These are phyloP conservation scores for Aspergillus olivimuriae DNA, from an alignment of 495 filamentous ascomycete species.

Conservation along the genomic window DNA sequence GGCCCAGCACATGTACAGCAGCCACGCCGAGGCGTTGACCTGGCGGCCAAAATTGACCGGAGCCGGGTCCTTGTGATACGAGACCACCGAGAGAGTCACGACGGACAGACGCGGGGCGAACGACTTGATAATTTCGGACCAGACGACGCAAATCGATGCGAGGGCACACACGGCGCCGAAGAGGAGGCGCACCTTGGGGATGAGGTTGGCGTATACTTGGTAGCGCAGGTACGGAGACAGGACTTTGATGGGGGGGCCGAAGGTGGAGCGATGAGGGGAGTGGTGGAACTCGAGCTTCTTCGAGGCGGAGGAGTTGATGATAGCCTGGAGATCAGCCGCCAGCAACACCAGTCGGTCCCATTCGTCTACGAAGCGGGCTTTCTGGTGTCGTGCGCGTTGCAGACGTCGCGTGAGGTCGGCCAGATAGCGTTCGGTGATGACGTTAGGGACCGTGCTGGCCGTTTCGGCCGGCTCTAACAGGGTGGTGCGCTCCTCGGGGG, in stretches of 20 bases:
- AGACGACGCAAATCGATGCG: constrained; percentile 77
- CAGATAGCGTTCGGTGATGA: constrained; percentile 89
- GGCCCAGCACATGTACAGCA: constrained; percentile 86
- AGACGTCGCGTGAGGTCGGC: constrained; percentile 81
- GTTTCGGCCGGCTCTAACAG: constrained; percentile 31
- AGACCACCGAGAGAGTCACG: constrained; percentile 78
- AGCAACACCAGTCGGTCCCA: constrained; percentile 75
- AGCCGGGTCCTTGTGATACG: constrained; percentile 61
- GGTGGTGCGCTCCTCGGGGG: constrained; percentile 56
- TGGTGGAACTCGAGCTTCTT: constrained; percentile 71
- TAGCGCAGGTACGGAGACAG: constrained; percentile 86
- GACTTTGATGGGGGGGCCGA: constrained; percentile 46
- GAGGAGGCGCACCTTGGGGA: constrained; percentile 57
- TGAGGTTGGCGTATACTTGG: constrained; percentile 60
- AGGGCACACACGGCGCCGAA: constrained; percentile 59
- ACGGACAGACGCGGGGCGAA: constrained; percentile 69
- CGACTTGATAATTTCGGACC: constrained; percentile 84
- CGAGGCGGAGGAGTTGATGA: constrained; percentile 76
- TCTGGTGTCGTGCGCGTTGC: constrained; percentile 72
- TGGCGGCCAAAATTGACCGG: constrained; percentile 80
- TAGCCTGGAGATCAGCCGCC: constrained; percentile 68
- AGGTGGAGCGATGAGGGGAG: constrained; percentile 47
- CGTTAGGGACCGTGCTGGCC: constrained; percentile 52
- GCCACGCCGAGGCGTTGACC: constrained; percentile 76
- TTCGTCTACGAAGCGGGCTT: constrained; percentile 71